These are phyloP conservation scores for Echria macrotheca DNA, from an alignment of 495 filamentous ascomycete species.

Conservation along the genomic window DNA sequence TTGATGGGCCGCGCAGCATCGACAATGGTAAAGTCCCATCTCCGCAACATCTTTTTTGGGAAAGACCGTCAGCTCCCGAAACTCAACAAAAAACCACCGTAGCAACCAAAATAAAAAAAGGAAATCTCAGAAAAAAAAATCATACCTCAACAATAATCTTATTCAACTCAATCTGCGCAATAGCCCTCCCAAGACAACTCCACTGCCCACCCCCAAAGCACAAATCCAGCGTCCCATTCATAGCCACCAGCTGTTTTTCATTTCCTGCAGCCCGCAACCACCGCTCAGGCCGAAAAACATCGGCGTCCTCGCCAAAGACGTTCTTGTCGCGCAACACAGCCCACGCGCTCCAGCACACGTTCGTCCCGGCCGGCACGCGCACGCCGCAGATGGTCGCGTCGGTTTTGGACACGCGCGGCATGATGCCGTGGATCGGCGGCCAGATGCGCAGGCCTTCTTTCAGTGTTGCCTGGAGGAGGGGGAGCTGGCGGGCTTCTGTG, in stretches of 20 bases:
- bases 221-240: slow-evolving; percentile 32
- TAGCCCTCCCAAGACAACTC: slow-evolving; percentile 35
- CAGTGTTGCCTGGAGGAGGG: slow-evolving; percentile 31
- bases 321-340: neutral
- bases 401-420: slow-evolving; percentile 3
- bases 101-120: too few species aligned
- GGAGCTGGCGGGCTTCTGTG: slow-evolving; percentile 32
- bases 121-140: neutral
- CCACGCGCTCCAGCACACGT: slow-evolving; percentile 4
- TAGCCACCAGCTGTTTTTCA: slow-evolving; percentile 23
- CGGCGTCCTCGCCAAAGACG: slow-evolving; percentile 23
- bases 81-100: too few species aligned
- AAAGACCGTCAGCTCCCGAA: neutral
- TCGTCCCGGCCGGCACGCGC: slow-evolving; percentile 1
- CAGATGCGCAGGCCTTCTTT: slow-evolving; percentile 40
- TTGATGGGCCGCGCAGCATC: neutral
- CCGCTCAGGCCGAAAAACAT: slow-evolving; percentile 31
- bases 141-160: slow-evolving; percentile 52
- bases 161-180: slow-evolving; percentile 41
- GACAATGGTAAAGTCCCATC: neutral
- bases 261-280: slow-evolving; percentile 42
- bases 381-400: slow-evolving; percentile 15
- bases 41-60: neutral
- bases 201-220: slow-evolving; percentile 35
- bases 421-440: slow-evolving; percentile 29